phyloP scores from a whole-genome alignment of 1,139 yeast genomes.

The Saccharomycopsis crataegensis region DNA sequence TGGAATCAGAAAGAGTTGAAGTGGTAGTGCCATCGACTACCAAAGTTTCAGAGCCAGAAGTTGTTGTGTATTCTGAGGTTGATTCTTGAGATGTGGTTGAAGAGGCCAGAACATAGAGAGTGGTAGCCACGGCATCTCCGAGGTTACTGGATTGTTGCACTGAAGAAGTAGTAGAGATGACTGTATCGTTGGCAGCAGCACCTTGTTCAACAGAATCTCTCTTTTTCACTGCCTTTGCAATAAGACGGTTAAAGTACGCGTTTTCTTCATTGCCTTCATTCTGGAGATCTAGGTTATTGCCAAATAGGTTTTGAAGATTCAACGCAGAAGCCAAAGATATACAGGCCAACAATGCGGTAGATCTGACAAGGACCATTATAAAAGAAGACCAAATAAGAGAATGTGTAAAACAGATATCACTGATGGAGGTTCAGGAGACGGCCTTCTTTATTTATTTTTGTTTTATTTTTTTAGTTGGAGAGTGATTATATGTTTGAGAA shows the following conservation, averaged over 20 bases:
- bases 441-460: background rate
- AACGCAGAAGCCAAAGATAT: background rate
- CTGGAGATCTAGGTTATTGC: background rate
- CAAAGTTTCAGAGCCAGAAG: background rate
- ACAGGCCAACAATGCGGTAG: background rate
- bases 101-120: background rate
- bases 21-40: background rate
- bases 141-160: background rate
- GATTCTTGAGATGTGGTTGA: background rate
- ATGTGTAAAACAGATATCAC: background rate
- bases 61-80: background rate
- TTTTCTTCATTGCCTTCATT: slow-evolving; percentile 9
- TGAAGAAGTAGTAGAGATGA: background rate
- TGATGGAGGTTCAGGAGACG: background rate
- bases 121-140: background rate
- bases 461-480: background rate
- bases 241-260: slow-evolving; percentile 14
- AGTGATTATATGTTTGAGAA: background rate
- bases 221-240: slow-evolving; percentile 16
- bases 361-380: background rate
- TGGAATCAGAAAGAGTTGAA: background rate
- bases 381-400: background rate
- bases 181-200: background rate
- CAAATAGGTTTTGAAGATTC: background rate
- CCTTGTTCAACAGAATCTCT: slow-evolving; percentile 1